Base-by-base conservation (phyloP, 2,329 filamentous ascomycete species). In the Chalaropsis thielavioides region DNA sequence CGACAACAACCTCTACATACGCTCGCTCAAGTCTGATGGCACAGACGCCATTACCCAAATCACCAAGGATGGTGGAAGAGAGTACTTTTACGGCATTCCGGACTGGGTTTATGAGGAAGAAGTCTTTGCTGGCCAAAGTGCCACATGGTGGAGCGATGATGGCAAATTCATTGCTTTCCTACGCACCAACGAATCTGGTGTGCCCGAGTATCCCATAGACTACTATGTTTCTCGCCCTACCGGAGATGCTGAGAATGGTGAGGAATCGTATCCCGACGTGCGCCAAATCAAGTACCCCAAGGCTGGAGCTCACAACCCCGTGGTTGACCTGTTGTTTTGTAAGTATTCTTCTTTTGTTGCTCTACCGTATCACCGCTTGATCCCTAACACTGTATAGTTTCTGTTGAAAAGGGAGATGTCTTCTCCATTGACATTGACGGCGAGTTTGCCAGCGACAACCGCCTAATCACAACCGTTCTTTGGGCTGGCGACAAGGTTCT, bases 281-380 rank as follows among this genome's bases (percentile, higher is more conserved):
- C 84, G 87, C 68, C 79, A 91, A 70, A 95, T 99, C 82, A 99
- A 99, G 75, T 99, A 99, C 71, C 95, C 94, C 60, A 97, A 97
- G 75, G 88, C 94, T 22, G 95, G 94, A 2, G 87, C 92, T 1
- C 91, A 92, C 59, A 99, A 99, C 73, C 94, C 94, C 0, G 83
- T 89, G 15, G 92, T 99, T 3, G 85, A 90, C 67, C 76, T 99
- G 40, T 82, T 89, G 64, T 95, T 97, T 75, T 97, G 65, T 66
- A 24, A 56, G 65, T 64, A 27, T 24, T n/a, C 22, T 7, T 7
- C 7, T 44, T 13, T 10, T 27, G 8, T 15, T 13, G 2, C 17
- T 15, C 31, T 4, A n/a, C 8, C 35, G 10, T 38, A 8, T 38
- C 10, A 38, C 17, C 2, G 22, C 27, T 56, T 22, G 22, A 19